Percentiles rank a stretch among this genome's conserved stretches.
Evolutionary conservation across 2,329 filamentous ascomycete species (phyloP).

Genomic region (Nemania diffusa): DNA sequence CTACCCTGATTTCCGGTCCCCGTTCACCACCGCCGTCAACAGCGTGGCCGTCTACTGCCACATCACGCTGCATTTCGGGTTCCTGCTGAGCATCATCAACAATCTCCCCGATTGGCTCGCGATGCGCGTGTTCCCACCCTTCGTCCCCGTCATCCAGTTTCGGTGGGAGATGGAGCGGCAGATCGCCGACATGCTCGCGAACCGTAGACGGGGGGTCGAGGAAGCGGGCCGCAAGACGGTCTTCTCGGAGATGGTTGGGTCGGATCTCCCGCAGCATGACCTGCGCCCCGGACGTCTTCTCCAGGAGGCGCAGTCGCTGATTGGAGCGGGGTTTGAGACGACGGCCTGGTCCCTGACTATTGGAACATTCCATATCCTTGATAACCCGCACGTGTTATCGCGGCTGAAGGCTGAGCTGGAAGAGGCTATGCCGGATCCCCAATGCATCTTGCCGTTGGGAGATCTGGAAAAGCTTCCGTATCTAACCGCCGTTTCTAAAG

Average conservation of each 20-base stretch:
- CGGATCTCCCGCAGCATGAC: constrained; percentile 15
- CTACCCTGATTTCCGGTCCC: constrained; percentile 24
- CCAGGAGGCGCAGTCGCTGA: constrained; percentile 33
- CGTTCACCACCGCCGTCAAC: constrained; percentile 16
- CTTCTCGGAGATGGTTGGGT: constrained; percentile 19
- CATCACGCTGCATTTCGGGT: constrained; percentile 23
- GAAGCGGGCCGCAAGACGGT: constrained; percentile 6
- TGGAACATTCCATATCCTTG: constrained; percentile 32
- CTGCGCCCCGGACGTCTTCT: constrained; percentile 6
- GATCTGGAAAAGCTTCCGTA: constrained; percentile 39
- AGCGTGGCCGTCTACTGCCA: constrained; percentile 18
- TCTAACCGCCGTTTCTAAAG: constrained; percentile 12
- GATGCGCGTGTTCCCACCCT: constrained; percentile 20
- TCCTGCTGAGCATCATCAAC: constrained; percentile 17
- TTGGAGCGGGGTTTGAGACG: constrained; percentile 45
- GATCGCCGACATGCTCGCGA: constrained; percentile 25
- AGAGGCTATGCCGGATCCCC: constrained; percentile 32
- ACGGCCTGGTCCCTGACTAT: constrained; percentile 38
- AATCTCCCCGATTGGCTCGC: constrained; percentile 17
- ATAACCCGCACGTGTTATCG: constrained; percentile 9
- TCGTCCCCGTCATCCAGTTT: constrained; percentile 18
- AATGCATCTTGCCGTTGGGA: constrained; percentile 11
- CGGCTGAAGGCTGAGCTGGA: constrained; percentile 22
- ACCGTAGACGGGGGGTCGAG: background rate
- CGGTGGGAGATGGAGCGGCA: constrained; percentile 31